phyloP scores from a whole-genome alignment of 805 yeast genomes.

The Kluyveromyces wickerhamii region DNA sequence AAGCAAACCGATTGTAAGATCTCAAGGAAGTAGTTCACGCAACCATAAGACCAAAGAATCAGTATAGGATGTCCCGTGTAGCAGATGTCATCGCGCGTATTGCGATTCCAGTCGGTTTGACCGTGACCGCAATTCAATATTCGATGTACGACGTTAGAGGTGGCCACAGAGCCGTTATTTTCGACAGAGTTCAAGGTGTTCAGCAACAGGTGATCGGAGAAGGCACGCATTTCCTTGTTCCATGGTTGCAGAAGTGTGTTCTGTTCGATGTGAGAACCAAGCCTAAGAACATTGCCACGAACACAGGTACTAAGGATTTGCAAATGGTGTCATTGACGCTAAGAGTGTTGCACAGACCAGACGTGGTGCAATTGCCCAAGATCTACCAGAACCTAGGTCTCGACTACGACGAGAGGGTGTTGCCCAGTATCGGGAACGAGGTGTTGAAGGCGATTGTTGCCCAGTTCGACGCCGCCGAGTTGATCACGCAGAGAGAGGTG shows the following conservation, averaged over 20 bases:
- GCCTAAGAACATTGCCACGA: conserved; percentile 87
- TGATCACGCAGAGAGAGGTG: conserved; percentile 93
- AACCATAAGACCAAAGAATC: no score
- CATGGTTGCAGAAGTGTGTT: conserved; percentile 93
- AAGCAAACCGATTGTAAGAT: no score
- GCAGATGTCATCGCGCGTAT: conserved; percentile 31
- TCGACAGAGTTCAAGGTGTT: conserved; percentile 87
- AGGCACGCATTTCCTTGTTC: conserved; percentile 91
- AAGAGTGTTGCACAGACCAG: conserved; percentile 92
- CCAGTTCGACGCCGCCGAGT: conserved; percentile 92
- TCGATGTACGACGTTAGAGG: conserved; percentile 94
- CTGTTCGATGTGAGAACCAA: conserved; percentile 90
- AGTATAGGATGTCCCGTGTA: conserved; percentile 17
- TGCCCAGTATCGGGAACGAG: conserved; percentile 90
- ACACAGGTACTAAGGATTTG: conserved; percentile 94
- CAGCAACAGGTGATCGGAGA: conserved; percentile 86
- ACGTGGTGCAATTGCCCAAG: conserved; percentile 67
- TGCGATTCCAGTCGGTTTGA: conserved; percentile 66
- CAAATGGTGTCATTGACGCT: conserved; percentile 92
- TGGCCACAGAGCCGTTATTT: conserved; percentile 91
- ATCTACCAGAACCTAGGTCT: conserved; percentile 88
- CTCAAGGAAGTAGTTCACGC: no score
- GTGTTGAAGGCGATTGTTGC: conserved; percentile 85
- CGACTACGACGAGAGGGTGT: conserved; percentile 91
- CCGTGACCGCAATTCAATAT: conserved; percentile 64